Conservation (phyloP, 768 basidiomycete species). For the Leccinum boreale region DNA sequence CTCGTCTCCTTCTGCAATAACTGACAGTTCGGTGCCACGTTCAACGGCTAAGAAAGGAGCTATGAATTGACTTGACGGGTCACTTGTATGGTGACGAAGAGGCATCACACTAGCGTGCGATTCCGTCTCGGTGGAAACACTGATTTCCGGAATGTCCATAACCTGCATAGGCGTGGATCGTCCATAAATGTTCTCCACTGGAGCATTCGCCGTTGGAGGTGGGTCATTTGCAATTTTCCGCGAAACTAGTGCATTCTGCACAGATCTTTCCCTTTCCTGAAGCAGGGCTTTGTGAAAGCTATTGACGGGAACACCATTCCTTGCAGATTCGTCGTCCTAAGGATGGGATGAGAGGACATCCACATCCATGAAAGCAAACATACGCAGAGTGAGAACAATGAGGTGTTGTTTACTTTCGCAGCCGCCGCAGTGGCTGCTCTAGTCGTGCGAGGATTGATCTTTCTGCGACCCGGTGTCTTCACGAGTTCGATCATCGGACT, state of each 20-base stretch:
- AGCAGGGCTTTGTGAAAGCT: constrained; percentile 47
- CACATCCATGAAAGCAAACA: constrained; percentile 1
- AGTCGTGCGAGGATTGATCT: constrained; percentile 48
- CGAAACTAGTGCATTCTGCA: not conserved
- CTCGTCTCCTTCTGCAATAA: constrained; percentile 73
- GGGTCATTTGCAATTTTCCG: not conserved
- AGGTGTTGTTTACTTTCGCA: constrained; percentile 44
- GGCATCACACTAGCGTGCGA: not conserved
- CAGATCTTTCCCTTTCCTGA: constrained; percentile 28
- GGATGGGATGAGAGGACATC: constrained; percentile 9
- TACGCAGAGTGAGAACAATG: constrained; percentile 48
- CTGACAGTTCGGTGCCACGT: constrained; percentile 51
- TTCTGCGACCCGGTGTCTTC: constrained; percentile 80
- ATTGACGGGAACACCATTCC: constrained; percentile 45
- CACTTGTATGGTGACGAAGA: constrained; percentile 1
- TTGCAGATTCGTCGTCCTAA: constrained; percentile 34
- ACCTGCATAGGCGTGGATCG: constrained; percentile 3
- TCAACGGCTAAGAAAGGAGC: constrained; percentile 22
- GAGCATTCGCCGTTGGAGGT: not conserved
- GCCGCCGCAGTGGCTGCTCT: constrained; percentile 39
- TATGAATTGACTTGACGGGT: not conserved
- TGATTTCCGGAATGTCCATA: constrained; percentile 3
- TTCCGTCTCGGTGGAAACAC: constrained; percentile 4
- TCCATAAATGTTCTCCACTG: not conserved
- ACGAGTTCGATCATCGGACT: constrained; percentile 78